Evolutionary conservation across 2,329 filamentous ascomycete species (phyloP).

Genomic region (Microsporum audouinii): DNA sequence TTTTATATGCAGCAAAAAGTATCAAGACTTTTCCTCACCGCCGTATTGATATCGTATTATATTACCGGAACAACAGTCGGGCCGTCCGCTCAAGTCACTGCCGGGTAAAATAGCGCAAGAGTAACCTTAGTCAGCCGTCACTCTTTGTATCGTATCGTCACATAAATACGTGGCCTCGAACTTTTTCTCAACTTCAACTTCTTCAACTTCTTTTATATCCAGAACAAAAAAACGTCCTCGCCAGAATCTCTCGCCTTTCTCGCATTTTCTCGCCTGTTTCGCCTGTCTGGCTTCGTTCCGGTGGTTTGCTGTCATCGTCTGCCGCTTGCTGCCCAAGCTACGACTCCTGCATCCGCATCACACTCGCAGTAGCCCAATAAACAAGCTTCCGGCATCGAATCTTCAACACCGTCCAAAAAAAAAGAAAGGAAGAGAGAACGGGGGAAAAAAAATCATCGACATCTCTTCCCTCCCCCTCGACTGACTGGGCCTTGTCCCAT

Average conservation of each 20-base stretch:
- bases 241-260: neutral
- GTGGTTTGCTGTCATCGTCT: neutral
- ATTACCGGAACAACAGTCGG: neutral
- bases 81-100: neutral
- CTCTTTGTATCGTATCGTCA: neutral
- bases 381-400: slow-evolving; percentile 1
- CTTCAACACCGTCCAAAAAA: neutral
- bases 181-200: slow-evolving; percentile 4
- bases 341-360: neutral
- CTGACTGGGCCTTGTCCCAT: neutral
- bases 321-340: slow-evolving; percentile 2
- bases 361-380: slow-evolving; percentile 2
- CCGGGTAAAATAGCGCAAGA: neutral
- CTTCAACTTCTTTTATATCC: slow-evolving; percentile 5
- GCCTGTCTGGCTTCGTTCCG: neutral
- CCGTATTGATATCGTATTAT: neutral
- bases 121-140: neutral
- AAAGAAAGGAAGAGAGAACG: too few relatives aligned
- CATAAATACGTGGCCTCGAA: neutral
- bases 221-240: neutral
- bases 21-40: neutral
- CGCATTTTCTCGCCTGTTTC: neutral
- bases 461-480: too few relatives aligned
- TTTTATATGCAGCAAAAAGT: neutral
- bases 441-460: too few relatives aligned